Base-by-base conservation (phyloP, 202 grass and related monocot species). In the Saccharum hybrid region DNA sequence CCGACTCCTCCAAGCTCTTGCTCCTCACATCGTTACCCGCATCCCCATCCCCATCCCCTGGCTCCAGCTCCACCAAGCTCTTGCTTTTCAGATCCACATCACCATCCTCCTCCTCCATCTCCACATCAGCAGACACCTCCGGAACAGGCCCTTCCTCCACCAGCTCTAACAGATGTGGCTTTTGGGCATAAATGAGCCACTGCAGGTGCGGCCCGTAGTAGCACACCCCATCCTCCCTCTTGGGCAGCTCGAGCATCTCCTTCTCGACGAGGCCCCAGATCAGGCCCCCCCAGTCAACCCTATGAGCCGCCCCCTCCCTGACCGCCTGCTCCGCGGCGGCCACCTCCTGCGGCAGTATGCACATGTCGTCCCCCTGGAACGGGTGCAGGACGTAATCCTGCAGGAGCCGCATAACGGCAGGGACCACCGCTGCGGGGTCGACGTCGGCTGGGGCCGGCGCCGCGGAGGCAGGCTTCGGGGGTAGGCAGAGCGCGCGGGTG, bases 191-290 rank as follows among this genome's bases (percentile, higher is more conserved):
- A 22, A 99, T 94, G 63, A 99, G 82, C 70, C 83, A 78, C 76
- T 99, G 96, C 31, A 99, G 86, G 81, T 99, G 86, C 2, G 76
- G 79, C 4, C 85, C 91, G 51, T 83, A 96, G 61, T 96, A 91
- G 78, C 91, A 99, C 8, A 84, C 41, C 31, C 86, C 84, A 8
- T 87, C 71, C 3, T 57, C 71, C 56, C 78, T 87, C 39, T 86
- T 85, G 10, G 85, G 86, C 60, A 90, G 39, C 68, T 96, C 88
- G 12, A 83, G 42, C 28, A 99, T 82, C 89, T 99, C 96, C 81
- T 99, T 94, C 71, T 96, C 91, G 45, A 99, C 82, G 63, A 99
- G 86, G 19, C 81, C 75, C 93, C 96, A 96, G 82, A 99, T 88
- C 45, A 99, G 74, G 5, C 86, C 86, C 0, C 75, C 86, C 96